Evolutionary conservation across 2,329 filamentous ascomycete genomes (phyloP).

Genomic region (Amauroascus verrucosus): DNA sequence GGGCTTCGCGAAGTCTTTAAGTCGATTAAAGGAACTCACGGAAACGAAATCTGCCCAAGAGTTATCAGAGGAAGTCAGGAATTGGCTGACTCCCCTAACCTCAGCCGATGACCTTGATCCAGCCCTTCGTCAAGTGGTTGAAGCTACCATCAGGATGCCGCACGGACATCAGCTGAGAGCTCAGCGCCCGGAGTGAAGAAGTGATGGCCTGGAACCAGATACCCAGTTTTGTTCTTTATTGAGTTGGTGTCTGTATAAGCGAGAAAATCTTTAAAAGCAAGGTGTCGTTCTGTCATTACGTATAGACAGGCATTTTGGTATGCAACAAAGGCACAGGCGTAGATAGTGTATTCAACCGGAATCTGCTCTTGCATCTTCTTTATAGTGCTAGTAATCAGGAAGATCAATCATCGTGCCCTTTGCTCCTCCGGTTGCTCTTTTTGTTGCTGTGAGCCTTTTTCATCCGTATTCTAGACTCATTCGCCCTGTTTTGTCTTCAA

Average conservation of each 20-base stretch:
- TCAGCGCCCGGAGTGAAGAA: background rate
- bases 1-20: conserved; percentile 56
- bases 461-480: conserved; percentile 45
- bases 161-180: conserved; percentile 18
- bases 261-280: background rate
- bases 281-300: background rate
- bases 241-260: background rate
- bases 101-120: conserved; percentile 42
- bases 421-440: conserved; percentile 45
- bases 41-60: conserved; percentile 25
- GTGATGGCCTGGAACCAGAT: background rate
- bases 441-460: conserved; percentile 55
- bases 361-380: background rate
- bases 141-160: conserved; percentile 29
- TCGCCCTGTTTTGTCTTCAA: conserved; percentile 46
- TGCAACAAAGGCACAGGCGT: background rate
- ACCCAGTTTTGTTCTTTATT: background rate
- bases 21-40: conserved; percentile 47
- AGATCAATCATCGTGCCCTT: conserved; percentile 9
- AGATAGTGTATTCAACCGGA: background rate
- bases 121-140: conserved; percentile 44
- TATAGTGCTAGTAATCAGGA: background rate
- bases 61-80: conserved; percentile 40
- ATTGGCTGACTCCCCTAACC: conserved; percentile 41
- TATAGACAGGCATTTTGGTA: background rate